A percentile compares a stretch with the other conserved stretches of the same genome.
These are phyloP conservation scores for Entomortierella beljakovae DNA, from an alignment of 192 early-diverging fungal species.

Conservation along the genomic window DNA sequence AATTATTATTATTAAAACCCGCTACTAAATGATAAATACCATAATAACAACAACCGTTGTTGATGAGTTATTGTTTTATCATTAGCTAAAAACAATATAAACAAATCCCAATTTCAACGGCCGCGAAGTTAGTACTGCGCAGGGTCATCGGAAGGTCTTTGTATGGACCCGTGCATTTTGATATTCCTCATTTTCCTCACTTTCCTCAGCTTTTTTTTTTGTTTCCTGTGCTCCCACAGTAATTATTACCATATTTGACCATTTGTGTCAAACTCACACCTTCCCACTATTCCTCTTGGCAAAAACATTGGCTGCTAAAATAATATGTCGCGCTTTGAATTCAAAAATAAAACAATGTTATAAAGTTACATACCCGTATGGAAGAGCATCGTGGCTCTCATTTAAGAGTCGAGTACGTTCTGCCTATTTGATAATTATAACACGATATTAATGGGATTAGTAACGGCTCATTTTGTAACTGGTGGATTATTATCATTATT, in stretches of 20 bases:
- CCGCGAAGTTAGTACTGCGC: background rate
- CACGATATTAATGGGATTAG: background rate
- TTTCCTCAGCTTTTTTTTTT: background rate
- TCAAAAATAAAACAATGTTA: slow-evolving; percentile 43
- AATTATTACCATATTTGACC: background rate
- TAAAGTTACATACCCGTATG: slow-evolving; percentile 31
- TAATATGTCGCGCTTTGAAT: slow-evolving; percentile 26
- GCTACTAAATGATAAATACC: too few species aligned
- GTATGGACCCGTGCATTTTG: background rate
- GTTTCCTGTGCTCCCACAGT: background rate
- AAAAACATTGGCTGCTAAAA: background rate
- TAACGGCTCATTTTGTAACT: slow-evolving; percentile 10
- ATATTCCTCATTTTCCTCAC: background rate
- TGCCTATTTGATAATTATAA: slow-evolving; percentile 10
- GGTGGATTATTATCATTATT: too few species aligned
- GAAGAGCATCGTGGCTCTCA: slow-evolving; percentile 39
- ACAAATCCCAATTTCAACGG: background rate
- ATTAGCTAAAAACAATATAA: too few species aligned
- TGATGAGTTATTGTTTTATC: too few species aligned
- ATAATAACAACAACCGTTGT: too few species aligned
- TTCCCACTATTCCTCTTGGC: background rate
- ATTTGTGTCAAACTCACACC: background rate
- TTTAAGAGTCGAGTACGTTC: slow-evolving; percentile 44
- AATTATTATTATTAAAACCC: too few species aligned
- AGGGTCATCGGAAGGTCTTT: background rate